A percentile compares a stretch with the other conserved stretches of the same genome.
These are phyloP conservation scores for Talaromyces trachyspermus DNA, from an alignment of 495 filamentous ascomycete species.

Conservation along the genomic window DNA sequence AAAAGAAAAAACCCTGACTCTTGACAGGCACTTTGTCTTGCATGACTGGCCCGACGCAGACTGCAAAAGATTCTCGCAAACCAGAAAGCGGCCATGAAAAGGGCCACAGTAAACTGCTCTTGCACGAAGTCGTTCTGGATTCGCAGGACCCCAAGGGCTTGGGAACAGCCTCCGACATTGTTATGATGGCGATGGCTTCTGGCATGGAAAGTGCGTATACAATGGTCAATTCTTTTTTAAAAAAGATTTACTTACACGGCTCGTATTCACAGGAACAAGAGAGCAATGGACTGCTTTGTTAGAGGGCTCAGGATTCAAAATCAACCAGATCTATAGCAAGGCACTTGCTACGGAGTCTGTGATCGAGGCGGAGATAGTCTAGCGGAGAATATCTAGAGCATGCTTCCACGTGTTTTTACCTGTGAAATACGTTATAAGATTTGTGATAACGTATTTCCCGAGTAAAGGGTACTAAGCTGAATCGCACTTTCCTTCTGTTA, in stretches of 20 bases:
- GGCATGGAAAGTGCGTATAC: conserved; percentile 1
- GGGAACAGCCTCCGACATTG: background rate
- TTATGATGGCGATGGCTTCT: conserved; percentile 4
- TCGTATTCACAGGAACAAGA: conserved; percentile 1
- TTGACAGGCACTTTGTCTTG: conserved; percentile 26
- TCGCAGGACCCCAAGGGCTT: background rate
- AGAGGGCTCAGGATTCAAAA: background rate
- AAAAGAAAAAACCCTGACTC: background rate
- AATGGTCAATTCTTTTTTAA: background rate
- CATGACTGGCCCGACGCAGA: conserved; percentile 46
- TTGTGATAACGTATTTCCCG: too few species aligned
- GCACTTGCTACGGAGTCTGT: conserved; percentile 1
- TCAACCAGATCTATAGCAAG: background rate
- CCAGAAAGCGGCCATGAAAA: conserved; percentile 38
- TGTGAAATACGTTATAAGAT: too few species aligned
- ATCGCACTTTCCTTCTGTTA: too few species aligned
- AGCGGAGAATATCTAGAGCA: too few species aligned
- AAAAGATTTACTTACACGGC: too few species aligned
- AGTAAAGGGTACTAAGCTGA: too few species aligned
- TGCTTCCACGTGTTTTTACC: too few species aligned
- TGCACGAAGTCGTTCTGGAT: conserved; percentile 42
- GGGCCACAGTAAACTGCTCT: conserved; percentile 40
- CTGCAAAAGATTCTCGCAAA: conserved; percentile 35
- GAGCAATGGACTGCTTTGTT: background rate
- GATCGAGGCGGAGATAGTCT: conserved; percentile 1